Base-by-base conservation (phyloP, 2,329 filamentous ascomycete species). In the Aspergillus pseudotamarii region DNA sequence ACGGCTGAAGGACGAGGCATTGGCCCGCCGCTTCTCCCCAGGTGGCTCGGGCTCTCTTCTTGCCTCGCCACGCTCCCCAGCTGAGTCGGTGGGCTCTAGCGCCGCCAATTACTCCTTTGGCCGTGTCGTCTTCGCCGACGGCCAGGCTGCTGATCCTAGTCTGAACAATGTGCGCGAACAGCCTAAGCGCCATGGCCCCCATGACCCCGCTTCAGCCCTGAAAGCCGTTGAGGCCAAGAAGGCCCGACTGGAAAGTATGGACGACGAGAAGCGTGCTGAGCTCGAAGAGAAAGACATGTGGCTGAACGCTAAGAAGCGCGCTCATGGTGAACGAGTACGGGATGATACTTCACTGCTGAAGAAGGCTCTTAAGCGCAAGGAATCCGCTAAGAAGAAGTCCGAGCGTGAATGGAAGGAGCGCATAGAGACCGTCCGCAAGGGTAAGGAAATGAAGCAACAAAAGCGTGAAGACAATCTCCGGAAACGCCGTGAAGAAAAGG, bases 341-440 rank as follows among this genome's bases (percentile, higher is more conserved):
- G 93, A 98, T 73, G 93, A 97, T 76, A 92, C 93, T 66, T 88
- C 86, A 53, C 81, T 97, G 61, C 85, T 99, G 32, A 97, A 97
- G 84, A 97, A 97, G 84, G 91, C 94, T 0, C 83, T 98, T 69
- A 97, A 97, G 85, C 89, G 94, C 69, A 96, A 97, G 82, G 93
- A 97, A 73, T 88, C 89, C 69, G 83, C 86, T 58, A 98, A 97
- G 87, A 90, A 89, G 80, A 96, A 95, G 87, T 96, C 92, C 75
- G 92, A 93, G 77, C 90, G 91, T 75, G 93, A 95, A 74, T 98
- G 95, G 92, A 85, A 82, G 54, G 91, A 93, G 62, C 85, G 92
- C 56, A 81, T 87, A 45, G 87, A 90, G 32, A 89, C 89, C 34
- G 88, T 98, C 56, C 85, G 87, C 68, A 90, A 91, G 79, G 84